Evolutionary conservation across 1,284 basidiomycete species (phyloP).

Genomic region (Leccinum fallax): DNA sequence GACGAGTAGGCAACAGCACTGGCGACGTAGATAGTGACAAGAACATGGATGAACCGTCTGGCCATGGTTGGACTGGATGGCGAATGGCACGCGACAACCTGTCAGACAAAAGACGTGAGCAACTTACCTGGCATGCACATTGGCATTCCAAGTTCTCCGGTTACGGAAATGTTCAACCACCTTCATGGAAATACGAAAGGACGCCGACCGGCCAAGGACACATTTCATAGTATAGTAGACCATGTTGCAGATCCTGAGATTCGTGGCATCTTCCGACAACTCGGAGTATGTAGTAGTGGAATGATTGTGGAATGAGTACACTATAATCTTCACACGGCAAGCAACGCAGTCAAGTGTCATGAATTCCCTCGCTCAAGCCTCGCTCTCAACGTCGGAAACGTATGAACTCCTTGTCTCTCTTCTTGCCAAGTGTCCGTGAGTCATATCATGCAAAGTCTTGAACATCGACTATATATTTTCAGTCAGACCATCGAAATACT

Average conservation of each 20-base stretch:
- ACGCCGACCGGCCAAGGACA: background rate
- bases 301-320: background rate
- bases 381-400: constrained; percentile 3
- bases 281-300: background rate
- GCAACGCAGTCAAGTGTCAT: background rate
- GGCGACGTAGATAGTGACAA: constrained; percentile 29
- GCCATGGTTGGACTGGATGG: constrained; percentile 9
- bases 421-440: constrained; percentile 30
- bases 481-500: constrained; percentile 32
- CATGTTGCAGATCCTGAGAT: background rate
- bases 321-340: background rate
- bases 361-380: background rate
- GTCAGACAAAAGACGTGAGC: background rate
- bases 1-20: constrained; percentile 40
- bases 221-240: background rate
- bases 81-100: background rate
- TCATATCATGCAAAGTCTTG: background rate
- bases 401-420: constrained; percentile 30
- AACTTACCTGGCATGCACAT: constrained; percentile 12
- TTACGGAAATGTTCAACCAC: background rate
- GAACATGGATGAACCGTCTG: constrained; percentile 18
- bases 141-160: constrained; percentile 19
- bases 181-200: background rate
- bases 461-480: constrained; percentile 1
- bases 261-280: background rate